Conservation (phyloP, 345 rosid genomes). For the Aurinia saxatilis region DNA sequence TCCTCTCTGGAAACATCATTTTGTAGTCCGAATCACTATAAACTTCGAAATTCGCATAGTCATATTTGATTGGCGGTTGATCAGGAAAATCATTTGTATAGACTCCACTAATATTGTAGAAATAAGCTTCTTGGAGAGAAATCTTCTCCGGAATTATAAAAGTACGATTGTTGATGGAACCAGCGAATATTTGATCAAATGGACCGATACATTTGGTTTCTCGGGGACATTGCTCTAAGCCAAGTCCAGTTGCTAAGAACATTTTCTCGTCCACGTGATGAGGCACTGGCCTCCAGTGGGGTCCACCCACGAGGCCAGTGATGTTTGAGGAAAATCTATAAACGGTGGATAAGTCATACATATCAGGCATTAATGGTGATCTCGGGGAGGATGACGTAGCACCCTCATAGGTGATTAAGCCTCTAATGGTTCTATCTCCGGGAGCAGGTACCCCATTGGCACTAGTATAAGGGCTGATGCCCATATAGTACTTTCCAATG, state of each 20-base stretch:
- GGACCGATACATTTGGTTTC: conserved; percentile 38
- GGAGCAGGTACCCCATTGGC: conserved; percentile 8
- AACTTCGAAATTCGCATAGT: conserved; percentile 37
- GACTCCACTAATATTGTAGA: conserved; percentile 42
- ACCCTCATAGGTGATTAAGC: conserved; percentile 39
- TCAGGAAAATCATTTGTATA: conserved; percentile 59
- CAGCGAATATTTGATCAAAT: conserved; percentile 26
- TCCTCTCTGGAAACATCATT: conserved; percentile 38
- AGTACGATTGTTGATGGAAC: conserved; percentile 67
- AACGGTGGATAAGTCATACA: conserved; percentile 47
- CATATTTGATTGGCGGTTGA: conserved; percentile 43
- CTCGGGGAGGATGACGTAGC: conserved; percentile 25
- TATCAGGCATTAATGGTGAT: conserved; percentile 45
- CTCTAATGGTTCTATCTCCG: conserved; percentile 34
- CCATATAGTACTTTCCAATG: conserved; percentile 57
- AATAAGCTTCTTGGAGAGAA: no score
- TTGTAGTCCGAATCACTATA: conserved; percentile 2
- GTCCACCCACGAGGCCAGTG: conserved; percentile 37
- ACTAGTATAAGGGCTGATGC: conserved; percentile 44
- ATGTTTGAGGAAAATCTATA: conserved; percentile 47
- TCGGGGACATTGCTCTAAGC: conserved; percentile 33
- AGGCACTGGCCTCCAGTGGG: conserved; percentile 69
- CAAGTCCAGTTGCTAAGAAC: conserved; percentile 56
- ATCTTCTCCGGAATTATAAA: conserved; percentile 33
- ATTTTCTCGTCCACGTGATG: conserved; percentile 48